Evolutionary conservation across 768 basidiomycete genomes (phyloP).

Genomic region (Leucocoprinus sp.): DNA sequence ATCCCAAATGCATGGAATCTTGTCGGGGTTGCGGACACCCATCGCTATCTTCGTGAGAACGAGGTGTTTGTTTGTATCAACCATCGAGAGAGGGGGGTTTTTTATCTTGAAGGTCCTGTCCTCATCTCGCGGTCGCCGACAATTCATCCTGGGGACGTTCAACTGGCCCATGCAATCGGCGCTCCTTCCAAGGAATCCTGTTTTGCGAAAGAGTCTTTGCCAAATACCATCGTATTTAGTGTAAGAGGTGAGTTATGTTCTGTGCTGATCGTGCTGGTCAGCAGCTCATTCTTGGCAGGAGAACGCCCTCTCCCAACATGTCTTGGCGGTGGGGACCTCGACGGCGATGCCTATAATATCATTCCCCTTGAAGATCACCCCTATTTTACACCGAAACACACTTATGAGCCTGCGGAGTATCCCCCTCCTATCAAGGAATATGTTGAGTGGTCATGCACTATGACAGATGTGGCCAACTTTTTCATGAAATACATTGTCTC

Average conservation of each 20-base stretch:
- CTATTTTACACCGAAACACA: conserved; percentile 22
- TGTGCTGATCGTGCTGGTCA: neutral
- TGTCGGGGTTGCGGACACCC: conserved; percentile 64
- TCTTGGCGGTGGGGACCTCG: conserved; percentile 61
- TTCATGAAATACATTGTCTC: conserved; percentile 59
- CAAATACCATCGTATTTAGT: conserved; percentile 59
- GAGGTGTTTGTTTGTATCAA: conserved; percentile 57
- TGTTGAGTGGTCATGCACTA: conserved; percentile 39
- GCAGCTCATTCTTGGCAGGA: conserved; percentile 26
- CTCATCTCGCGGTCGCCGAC: conserved; percentile 56
- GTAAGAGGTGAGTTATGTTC: conserved; percentile 32
- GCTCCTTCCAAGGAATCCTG: conserved; percentile 41
- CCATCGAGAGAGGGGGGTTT: conserved; percentile 24
- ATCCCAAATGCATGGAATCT: conserved; percentile 54
- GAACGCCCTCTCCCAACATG: conserved; percentile 49
- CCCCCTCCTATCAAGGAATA: conserved; percentile 35
- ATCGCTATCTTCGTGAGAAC: conserved; percentile 37
- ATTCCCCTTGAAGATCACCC: conserved; percentile 33
- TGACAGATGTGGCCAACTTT: conserved; percentile 59
- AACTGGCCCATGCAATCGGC: conserved; percentile 49
- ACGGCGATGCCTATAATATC: conserved; percentile 54
- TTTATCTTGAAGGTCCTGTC: conserved; percentile 45
- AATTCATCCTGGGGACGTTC: conserved; percentile 62
- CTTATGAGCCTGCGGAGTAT: conserved; percentile 38
- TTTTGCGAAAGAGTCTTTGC: conserved; percentile 38